A percentile compares a stretch with the other conserved stretches of the same genome.
phyloP scores from a whole-genome alignment of 2,329 filamentous ascomycete species.

The Monosporascus cannonballus region DNA sequence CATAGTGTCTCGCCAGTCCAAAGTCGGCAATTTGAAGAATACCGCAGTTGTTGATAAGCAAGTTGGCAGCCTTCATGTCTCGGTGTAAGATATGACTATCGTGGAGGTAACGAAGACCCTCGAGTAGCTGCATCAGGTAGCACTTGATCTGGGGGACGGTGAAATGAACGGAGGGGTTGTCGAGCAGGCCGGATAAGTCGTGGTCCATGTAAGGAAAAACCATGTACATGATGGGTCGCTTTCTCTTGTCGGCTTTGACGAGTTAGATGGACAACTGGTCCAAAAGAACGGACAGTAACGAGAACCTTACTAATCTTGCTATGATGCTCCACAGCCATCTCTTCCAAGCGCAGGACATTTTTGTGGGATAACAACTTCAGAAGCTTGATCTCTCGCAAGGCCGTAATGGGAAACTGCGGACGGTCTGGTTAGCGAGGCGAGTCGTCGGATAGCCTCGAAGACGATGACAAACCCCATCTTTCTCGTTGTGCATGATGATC shows the following conservation, averaged over 20 bases:
- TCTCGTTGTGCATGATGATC: conserved; percentile 99
- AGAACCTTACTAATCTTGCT: conserved; percentile 23
- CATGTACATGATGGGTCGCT: conserved; percentile 92
- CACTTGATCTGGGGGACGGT: conserved; percentile 93
- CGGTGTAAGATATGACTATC: conserved; percentile 85
- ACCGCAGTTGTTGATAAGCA: conserved; percentile 91
- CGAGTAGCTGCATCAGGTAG: conserved; percentile 89
- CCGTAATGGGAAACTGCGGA: conserved; percentile 85
- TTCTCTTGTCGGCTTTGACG: conserved; percentile 63
- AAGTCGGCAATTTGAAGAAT: conserved; percentile 97
- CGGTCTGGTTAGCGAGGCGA: conserved; percentile 8
- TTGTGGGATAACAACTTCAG: conserved; percentile 89
- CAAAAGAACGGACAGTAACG: not conserved
- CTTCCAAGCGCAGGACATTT: conserved; percentile 81
- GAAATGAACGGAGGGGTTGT: conserved; percentile 86
- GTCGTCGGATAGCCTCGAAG: not conserved
- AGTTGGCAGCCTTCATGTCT: conserved; percentile 98
- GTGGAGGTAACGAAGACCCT: conserved; percentile 86
- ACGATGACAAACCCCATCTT: conserved; percentile 67
- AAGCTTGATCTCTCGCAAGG: conserved; percentile 93
- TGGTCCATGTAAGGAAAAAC: conserved; percentile 99
- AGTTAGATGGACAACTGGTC: conserved; percentile 11
- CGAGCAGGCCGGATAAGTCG: conserved; percentile 91
- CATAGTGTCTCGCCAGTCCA: conserved; percentile 87
- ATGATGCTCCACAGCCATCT: conserved; percentile 87